Evolutionary conservation across 257 asterid genomes (phyloP).

Genomic region (Nicotiana obtusifolia): DNA sequence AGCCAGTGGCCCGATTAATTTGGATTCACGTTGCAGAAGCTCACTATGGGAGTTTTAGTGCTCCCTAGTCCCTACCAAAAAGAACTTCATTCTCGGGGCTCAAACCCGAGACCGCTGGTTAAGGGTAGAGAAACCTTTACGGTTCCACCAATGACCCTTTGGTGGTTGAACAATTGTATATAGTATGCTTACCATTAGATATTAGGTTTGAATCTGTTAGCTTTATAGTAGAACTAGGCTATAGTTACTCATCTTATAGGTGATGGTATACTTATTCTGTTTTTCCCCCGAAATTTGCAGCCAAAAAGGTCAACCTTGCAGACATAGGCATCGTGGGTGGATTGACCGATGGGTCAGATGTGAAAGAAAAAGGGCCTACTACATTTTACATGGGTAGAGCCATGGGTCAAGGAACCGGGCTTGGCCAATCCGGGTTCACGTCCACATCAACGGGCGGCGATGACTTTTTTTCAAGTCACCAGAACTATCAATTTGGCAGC

Average conservation of each 20-base stretch:
- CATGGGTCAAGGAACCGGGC: constrained; percentile 57
- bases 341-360: constrained; percentile 47
- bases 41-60: too few species aligned
- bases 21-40: too few species aligned
- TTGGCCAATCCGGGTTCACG: constrained; percentile 45
- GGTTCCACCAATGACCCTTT: too few species aligned
- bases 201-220: background rate
- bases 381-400: constrained; percentile 54
- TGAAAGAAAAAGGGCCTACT: constrained; percentile 54
- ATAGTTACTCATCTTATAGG: background rate
- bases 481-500: constrained; percentile 57
- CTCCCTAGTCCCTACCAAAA: too few species aligned
- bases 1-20: too few species aligned
- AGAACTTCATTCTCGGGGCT: too few species aligned
- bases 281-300: constrained; percentile 28
- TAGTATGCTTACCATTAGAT: background rate
- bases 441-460: constrained; percentile 25
- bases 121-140: too few species aligned
- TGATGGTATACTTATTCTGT: background rate
- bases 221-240: background rate
- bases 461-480: constrained; percentile 66
- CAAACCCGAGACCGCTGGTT: too few species aligned
- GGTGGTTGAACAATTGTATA: background rate
- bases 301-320: constrained; percentile 76
- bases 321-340: constrained; percentile 77